Conservation (phyloP, 805 yeast genomes). For the Metschnikowia henanensis region DNA sequence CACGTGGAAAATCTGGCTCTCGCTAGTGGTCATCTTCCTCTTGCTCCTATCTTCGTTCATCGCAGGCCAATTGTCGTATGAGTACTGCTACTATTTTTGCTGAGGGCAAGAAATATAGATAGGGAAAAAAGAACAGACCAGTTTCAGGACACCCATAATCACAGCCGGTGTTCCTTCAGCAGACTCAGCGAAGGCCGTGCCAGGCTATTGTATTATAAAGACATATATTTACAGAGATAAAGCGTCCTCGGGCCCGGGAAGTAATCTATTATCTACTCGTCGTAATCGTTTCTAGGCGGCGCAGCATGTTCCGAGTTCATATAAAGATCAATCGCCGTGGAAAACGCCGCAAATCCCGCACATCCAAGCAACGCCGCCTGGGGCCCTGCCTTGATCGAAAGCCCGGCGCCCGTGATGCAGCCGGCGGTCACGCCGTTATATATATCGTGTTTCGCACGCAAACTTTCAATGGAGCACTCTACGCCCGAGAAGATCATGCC, state of each 20-base stretch:
- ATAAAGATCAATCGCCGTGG: constrained; percentile 58
- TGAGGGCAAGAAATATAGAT: too few species aligned
- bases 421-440: constrained; percentile 94
- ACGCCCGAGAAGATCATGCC: constrained; percentile 24
- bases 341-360: constrained; percentile 96
- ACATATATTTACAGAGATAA: constrained; percentile 10
- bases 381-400: constrained; percentile 92
- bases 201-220: constrained; percentile 12
- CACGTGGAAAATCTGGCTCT: background rate
- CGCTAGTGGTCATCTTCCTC: constrained; percentile 9
- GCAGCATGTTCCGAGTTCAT: constrained; percentile 20
- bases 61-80: constrained; percentile 34
- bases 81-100: constrained; percentile 43
- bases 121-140: too few species aligned
- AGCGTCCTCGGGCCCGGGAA: background rate
- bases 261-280: constrained; percentile 32
- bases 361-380: constrained; percentile 90
- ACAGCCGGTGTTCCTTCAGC: too few species aligned
- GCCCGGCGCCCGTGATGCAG: constrained; percentile 94
- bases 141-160: too few species aligned
- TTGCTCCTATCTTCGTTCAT: constrained; percentile 24
- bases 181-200: too few species aligned
- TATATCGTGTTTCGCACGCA: constrained; percentile 67
- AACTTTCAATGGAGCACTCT: constrained; percentile 21
- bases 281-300: constrained; percentile 90